Base-by-base conservation (phyloP, 306 rosid species). In the Carpinus fangiana region DNA sequence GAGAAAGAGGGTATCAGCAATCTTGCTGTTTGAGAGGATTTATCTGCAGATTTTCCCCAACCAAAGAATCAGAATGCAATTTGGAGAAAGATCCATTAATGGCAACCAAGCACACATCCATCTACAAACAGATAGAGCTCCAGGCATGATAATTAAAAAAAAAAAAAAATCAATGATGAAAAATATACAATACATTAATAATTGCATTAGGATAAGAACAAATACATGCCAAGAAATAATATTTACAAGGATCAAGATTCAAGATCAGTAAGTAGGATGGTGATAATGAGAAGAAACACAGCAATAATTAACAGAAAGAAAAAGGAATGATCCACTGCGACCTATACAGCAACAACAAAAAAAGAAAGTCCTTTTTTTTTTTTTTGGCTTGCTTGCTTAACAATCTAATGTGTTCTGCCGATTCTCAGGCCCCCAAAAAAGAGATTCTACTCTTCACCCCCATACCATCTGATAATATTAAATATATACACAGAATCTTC, bases 361-460 rank as follows among this genome's bases (percentile, higher is more conserved):
- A 82, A 80, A 80, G 75, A 79, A 57, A 65, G 68, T 77, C 38
- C 20, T 69, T 65, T 64, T 41, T 6, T 45, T 41, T 41, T 41
- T 41, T 41, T 41, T 0, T 41, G 7, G 12, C 51, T 69, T 52
- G 4, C 45, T 64, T 64, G 47, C 51, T 67, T 67, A 41, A 55
- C 53, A 82, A 86, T 79, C 77, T n/a, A 53, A 53, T 16, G 23
- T 59, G 36, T 73, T 36, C 28, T 72, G 26, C 78, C 43, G 67
- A 54, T 78, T 60, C 31, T 31, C 70, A 78, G 52, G 76, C 79
- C 84, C 84, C 78, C 74, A 69, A 85, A 76, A 82, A 46, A 82
- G 50, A 86, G 81, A 86, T 79, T 41, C 82, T 77, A 72, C 86
- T 79, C 86, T 80, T 83, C 91, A 64, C 73, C 88, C 88, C 21